Evolutionary conservation across 192 early-diverging fungal species (phyloP), one percentile per base, ranked within the genome.

Genomic region (Linnemannia schmuckeri): DNA sequence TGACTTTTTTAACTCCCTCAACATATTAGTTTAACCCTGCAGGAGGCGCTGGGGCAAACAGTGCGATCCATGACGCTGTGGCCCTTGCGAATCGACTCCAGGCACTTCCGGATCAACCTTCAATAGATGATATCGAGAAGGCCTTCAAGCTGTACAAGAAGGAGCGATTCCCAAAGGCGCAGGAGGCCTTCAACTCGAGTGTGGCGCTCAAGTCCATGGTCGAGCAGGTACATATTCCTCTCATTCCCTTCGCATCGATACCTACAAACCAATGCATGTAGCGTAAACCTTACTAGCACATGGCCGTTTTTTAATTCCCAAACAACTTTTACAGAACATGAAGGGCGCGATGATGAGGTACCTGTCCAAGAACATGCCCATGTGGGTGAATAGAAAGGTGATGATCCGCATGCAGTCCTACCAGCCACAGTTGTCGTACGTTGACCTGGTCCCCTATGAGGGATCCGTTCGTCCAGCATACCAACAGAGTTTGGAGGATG

Each of bases 401-500:
- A 37, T 81, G 44, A 37, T 20, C 2, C 42, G 74, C 2, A 76
- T 81, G 73, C 57, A 57, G 37, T 47, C 66, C 33, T 70, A 81
- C 72, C 80, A 74, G 6, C 74, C 80, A 1, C 80, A 81, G 33
- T 17, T 75, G 17, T 55, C 41, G 12, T 81, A 75, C 47, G 18
- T 81, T 30, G 73, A 63, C 2, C 49, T 61, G 6, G 44, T 69
- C 15, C 35, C n/a, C 4, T 61, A 81, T 46, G 66, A 37, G 15
- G 74, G 80, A 0, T 54, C 80, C 9, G 44, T 81, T 22, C 46
- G 27, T 17, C 66, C 80, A 18, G 44, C 41, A 2, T 68, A 66
- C 1, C 80, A 81, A 37, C 63, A 18, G 0, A 81, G 72, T 71
- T 66, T 81, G 33, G 54, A 0, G 22, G 54, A 55, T 55, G 54